phyloP scores from a whole-genome alignment of 2,329 filamentous ascomycete genomes.

The Exserohilum turcica region DNA sequence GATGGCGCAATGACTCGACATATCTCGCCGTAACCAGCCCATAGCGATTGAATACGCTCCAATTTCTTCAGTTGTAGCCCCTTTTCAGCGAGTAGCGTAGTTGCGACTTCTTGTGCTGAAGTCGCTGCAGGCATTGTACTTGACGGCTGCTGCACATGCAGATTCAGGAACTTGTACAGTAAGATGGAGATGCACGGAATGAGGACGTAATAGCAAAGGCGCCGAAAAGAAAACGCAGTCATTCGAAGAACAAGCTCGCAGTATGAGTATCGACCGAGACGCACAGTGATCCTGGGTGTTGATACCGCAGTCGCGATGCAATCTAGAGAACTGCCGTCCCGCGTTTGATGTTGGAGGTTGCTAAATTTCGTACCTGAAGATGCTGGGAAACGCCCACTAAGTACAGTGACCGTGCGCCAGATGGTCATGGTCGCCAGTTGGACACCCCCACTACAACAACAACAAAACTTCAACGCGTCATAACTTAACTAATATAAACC shows the following conservation, averaged over 20 bases:
- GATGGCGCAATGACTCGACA: slow-evolving; percentile 58
- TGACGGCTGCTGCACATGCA: background rate
- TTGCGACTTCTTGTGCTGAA: slow-evolving; percentile 28
- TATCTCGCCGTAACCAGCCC: slow-evolving; percentile 60
- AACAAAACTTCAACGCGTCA: too few relatives aligned
- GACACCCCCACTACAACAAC: too few relatives aligned
- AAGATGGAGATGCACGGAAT: slow-evolving; percentile 1
- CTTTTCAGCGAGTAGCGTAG: slow-evolving; percentile 32
- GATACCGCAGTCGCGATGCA: background rate
- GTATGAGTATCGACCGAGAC: background rate
- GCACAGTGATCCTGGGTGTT: background rate
- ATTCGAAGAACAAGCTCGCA: background rate
- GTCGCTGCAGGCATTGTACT: slow-evolving; percentile 47
- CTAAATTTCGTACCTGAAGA: background rate
- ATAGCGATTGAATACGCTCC: slow-evolving; percentile 50
- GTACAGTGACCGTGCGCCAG: too few relatives aligned
- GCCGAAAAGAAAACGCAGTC: slow-evolving; percentile 1
- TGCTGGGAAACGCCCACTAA: too few relatives aligned
- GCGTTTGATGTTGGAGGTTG: background rate
- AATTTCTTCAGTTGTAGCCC: slow-evolving; percentile 33
- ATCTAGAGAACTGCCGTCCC: background rate
- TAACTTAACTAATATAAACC: too few relatives aligned
- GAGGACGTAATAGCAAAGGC: background rate
- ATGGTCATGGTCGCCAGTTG: too few relatives aligned
- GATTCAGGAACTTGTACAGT: background rate